Percentiles rank a stretch among this genome's conserved stretches.
These are phyloP conservation scores for Fusarium fracticaudum DNA, from an alignment of 2,329 filamentous ascomycete genomes.

Conservation along the genomic window DNA sequence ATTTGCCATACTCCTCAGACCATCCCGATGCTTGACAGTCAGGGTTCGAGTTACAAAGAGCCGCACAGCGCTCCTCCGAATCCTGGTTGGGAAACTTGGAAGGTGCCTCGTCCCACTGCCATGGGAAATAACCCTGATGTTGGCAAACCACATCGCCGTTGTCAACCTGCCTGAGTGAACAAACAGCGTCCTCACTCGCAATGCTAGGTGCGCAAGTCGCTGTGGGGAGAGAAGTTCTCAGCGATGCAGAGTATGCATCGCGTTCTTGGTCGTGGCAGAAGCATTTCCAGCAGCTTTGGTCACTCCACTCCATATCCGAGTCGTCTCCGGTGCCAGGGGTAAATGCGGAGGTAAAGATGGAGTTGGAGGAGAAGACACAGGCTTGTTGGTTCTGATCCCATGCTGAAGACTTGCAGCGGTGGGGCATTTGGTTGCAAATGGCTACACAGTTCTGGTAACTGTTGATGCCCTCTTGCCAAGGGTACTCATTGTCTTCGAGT, in stretches of 20 bases:
- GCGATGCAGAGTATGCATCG: not conserved
- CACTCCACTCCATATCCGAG: not conserved
- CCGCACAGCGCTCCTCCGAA: not conserved
- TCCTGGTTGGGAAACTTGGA: slow-evolving; percentile 6
- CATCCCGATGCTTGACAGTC: not conserved
- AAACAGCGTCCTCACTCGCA: not conserved
- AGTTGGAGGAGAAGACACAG: slow-evolving; percentile 7
- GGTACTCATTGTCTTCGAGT: slow-evolving; percentile 3
- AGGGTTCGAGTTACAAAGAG: slow-evolving; percentile 10
- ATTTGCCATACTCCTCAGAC: not conserved
- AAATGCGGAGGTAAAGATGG: not conserved
- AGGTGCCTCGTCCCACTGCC: not conserved
- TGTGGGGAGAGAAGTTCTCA: not conserved
- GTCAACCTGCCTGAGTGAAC: not conserved
- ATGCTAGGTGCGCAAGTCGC: not conserved
- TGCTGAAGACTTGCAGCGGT: slow-evolving; percentile 4
- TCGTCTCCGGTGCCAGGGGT: not conserved
- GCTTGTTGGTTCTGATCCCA: not conserved
- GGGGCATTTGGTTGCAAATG: slow-evolving; percentile 15
- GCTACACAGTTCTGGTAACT: not conserved
- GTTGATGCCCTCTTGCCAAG: not conserved
- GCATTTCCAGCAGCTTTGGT: slow-evolving; percentile 11
- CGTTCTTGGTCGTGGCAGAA: slow-evolving; percentile 6
- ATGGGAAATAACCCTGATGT: slow-evolving; percentile 1
- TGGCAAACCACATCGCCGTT: not conserved